Conservation (phyloP, 78 protist genomes). For the Planoprotostelium fungivorum region DNA sequence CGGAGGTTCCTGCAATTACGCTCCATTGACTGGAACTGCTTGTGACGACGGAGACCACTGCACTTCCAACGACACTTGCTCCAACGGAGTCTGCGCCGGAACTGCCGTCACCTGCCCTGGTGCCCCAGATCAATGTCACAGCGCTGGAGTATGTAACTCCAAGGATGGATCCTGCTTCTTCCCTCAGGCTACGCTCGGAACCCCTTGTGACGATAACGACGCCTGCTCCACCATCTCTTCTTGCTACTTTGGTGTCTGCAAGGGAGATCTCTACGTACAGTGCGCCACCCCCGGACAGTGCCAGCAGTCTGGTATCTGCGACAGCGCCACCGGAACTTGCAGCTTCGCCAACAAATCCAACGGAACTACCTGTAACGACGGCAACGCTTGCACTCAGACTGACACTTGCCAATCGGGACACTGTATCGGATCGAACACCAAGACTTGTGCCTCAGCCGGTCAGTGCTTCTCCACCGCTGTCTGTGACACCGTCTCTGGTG, state of each 20-base stretch:
- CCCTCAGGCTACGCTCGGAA: not conserved
- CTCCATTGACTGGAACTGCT: not conserved
- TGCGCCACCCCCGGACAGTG: not conserved
- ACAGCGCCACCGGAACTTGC: slow-evolving; percentile 5
- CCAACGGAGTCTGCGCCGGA: not conserved
- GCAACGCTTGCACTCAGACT: slow-evolving; percentile 12
- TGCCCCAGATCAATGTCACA: slow-evolving; percentile 1
- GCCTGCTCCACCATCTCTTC: not conserved
- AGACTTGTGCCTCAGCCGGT: not conserved
- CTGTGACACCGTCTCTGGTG: slow-evolving; percentile 3
- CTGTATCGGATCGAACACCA: slow-evolving; percentile 4
- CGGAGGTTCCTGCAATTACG: not conserved
- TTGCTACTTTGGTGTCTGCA: not conserved
- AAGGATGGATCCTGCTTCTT: not conserved
- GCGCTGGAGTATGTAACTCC: not conserved
- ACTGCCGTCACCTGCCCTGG: not conserved
- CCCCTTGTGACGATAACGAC: slow-evolving; percentile 6
- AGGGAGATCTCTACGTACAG: not conserved
- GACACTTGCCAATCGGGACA: slow-evolving; percentile 6
- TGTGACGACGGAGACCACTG: slow-evolving; percentile 12
- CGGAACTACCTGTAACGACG: slow-evolving; percentile 14
- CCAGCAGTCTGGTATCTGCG: slow-evolving; percentile 1
- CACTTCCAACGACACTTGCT: not conserved
- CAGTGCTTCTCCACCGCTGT: slow-evolving; percentile 4
- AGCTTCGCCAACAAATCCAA: not conserved